Evolutionary conservation across 2,329 filamentous ascomycete species (phyloP), one percentile per base, ranked within the genome.

Genomic region (Chaetomiaceae sp.): DNA sequence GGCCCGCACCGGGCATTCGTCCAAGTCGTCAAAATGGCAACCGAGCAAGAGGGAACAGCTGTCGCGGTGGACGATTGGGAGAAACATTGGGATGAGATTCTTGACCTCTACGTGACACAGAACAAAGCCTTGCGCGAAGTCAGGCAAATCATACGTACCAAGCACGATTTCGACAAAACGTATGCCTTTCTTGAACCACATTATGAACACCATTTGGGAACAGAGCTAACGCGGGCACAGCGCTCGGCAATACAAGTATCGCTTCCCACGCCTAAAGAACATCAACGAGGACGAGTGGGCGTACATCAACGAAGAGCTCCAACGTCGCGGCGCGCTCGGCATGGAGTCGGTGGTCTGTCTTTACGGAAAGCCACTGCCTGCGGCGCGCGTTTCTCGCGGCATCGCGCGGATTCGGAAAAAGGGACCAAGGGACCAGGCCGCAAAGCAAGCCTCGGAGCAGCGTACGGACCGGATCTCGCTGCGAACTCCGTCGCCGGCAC

Each of bases 181-280:
- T 48, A 48, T 27, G 45, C 33, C 9, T 3, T 17, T 38, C 22
- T 36, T 36, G n/a, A n/a, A n/a, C n/a, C n/a, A n/a, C 5, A 25
- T 25, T 8, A 27, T 33, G n/a, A 15, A 17, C 17, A 3, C 25
- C 5, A 27, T 9, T 27, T 9, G 25, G 25, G 9, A 27, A 9
- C 25, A 27, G 9, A 9, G 5, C 25, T 27, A 27, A 27, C 25
- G 9, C 5, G 9, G n/a, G 9, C 15, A 31, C 11, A 53, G 51
- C 6, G 51, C 37, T 6, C 37, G 44, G 15, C 51, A 53, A 27
- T 53, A 53, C 45, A 53, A 53, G 38, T 17, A 33, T 15, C 51
- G 37, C 37, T 49, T 48, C 25, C 4, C 2, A 3, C 12, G 38
- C n/a, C 37, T 48, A 25, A 53, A 53, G 14, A 48, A 53, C 4